phyloP scores from a whole-genome alignment of 73 alveolate genomes.

The Tetrahymena borealis region DNA sequence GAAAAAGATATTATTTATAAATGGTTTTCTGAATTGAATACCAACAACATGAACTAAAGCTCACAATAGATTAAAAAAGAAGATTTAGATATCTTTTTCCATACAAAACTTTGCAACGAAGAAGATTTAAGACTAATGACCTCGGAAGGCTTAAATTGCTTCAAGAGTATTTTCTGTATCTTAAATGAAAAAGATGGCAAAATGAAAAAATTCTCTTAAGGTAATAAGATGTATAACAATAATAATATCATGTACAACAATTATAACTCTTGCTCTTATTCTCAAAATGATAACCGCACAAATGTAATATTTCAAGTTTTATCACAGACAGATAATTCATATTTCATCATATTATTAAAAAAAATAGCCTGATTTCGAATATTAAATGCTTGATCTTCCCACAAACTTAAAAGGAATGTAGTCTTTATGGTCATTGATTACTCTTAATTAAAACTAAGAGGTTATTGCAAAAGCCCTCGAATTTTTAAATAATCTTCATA shows the following conservation, averaged over 20 bases:
- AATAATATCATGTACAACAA: background rate
- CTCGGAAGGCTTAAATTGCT: slow-evolving; percentile 67
- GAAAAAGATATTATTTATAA: slow-evolving; percentile 44
- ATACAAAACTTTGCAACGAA: slow-evolving; percentile 40
- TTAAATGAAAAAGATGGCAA: slow-evolving; percentile 46
- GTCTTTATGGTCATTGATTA: slow-evolving; percentile 49
- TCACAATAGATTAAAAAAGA: slow-evolving; percentile 25
- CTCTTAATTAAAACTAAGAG: slow-evolving; percentile 24
- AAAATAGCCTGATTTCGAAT: slow-evolving; percentile 25
- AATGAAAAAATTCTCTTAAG: slow-evolving; percentile 6
- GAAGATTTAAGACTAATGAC: slow-evolving; percentile 41
- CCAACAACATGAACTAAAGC: slow-evolving; percentile 27
- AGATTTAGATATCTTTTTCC: slow-evolving; percentile 55
- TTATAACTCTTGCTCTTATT: background rate
- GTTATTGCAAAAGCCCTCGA: slow-evolving; percentile 44
- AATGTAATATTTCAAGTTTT: background rate
- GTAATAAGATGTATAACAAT: background rate
- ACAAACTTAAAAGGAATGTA: slow-evolving; percentile 41
- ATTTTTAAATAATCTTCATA: slow-evolving; percentile 45
- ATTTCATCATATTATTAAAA: background rate
- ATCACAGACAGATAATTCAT: background rate
- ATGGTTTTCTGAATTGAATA: slow-evolving; percentile 47
- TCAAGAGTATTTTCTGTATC: slow-evolving; percentile 62
- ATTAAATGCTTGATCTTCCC: slow-evolving; percentile 37
- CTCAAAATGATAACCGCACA: background rate